Evolutionary conservation across 176 grass and related monocot genomes (phyloP).

Genomic region (Phyllostachys edulis): DNA sequence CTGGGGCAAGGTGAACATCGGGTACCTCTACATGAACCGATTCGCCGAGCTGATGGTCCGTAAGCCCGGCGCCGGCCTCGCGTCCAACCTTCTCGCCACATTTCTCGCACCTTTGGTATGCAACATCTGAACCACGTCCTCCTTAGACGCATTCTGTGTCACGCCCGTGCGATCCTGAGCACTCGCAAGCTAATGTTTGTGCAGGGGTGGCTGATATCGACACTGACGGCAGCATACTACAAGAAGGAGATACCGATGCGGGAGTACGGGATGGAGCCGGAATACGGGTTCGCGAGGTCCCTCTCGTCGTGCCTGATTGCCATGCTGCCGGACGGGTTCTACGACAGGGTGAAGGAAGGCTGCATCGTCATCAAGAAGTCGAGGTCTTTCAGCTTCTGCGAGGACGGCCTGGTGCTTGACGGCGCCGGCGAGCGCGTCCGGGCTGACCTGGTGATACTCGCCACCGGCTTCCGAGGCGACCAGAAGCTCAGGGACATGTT

Average conservation of each 20-base stretch:
- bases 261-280: slow-evolving; percentile 55
- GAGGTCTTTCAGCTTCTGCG: slow-evolving; percentile 36
- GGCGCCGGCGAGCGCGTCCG: not conserved
- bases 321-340: slow-evolving; percentile 57
- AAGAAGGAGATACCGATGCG: slow-evolving; percentile 41
- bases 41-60: slow-evolving; percentile 63
- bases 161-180: not conserved
- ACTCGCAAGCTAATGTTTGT: not conserved
- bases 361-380: slow-evolving; percentile 37
- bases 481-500: slow-evolving; percentile 62
- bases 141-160: rapidly evolving
- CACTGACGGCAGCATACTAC: slow-evolving; percentile 42
- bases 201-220: slow-evolving; percentile 48
- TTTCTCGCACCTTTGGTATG: slow-evolving; percentile 50
- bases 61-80: slow-evolving; percentile 48
- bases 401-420: slow-evolving; percentile 46
- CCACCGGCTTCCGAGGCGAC: slow-evolving; percentile 69
- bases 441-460: slow-evolving; percentile 59
- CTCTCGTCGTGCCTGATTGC: slow-evolving; percentile 34
- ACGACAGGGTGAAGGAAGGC: slow-evolving; percentile 49
- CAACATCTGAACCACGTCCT: not conserved
- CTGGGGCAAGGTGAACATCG: slow-evolving; percentile 39
- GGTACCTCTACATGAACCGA: slow-evolving; percentile 48
- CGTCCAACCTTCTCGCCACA: slow-evolving; percentile 33
- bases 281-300: slow-evolving; percentile 21